phyloP scores from a whole-genome alignment of 495 filamentous ascomycete genomes.

The Aspergillus baeticus region DNA sequence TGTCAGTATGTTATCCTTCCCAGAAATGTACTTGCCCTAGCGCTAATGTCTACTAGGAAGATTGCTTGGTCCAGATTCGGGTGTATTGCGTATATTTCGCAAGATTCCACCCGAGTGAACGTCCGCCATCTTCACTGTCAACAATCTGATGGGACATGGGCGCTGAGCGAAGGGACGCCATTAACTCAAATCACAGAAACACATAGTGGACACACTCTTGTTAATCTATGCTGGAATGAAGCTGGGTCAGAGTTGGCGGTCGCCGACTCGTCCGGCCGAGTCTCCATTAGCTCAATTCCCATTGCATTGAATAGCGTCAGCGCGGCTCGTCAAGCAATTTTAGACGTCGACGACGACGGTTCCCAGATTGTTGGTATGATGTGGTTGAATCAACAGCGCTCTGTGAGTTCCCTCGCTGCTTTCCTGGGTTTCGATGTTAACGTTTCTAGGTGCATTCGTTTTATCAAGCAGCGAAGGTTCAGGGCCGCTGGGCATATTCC shows the following conservation, averaged over 20 bases:
- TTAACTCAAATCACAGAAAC: conserved; percentile 42
- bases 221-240: conserved; percentile 80
- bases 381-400: conserved; percentile 70
- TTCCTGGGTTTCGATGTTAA: neutral
- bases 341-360: conserved; percentile 67
- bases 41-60: conserved; percentile 50
- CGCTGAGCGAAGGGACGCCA: conserved; percentile 61
- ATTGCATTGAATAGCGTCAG: conserved; percentile 67
- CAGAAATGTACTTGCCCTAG: neutral
- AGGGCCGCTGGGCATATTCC: conserved; percentile 52
- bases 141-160: conserved; percentile 71
- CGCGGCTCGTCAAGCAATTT: conserved; percentile 49
- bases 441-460: conserved; percentile 46
- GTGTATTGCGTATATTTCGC: conserved; percentile 77
- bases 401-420: conserved; percentile 35
- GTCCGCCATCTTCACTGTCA: conserved; percentile 70
- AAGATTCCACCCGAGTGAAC: conserved; percentile 65
- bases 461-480: conserved; percentile 48
- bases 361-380: conserved; percentile 77
- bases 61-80: conserved; percentile 90
- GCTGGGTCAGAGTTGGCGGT: conserved; percentile 72
- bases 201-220: conserved; percentile 52
- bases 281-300: conserved; percentile 63
- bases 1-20: conserved; percentile 65
- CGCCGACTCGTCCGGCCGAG: conserved; percentile 69